Evolutionary conservation across 352 stramenopile genomes (phyloP), one percentile per base, ranked within the genome.

Genomic region (Elongisporangium undulatum): DNA sequence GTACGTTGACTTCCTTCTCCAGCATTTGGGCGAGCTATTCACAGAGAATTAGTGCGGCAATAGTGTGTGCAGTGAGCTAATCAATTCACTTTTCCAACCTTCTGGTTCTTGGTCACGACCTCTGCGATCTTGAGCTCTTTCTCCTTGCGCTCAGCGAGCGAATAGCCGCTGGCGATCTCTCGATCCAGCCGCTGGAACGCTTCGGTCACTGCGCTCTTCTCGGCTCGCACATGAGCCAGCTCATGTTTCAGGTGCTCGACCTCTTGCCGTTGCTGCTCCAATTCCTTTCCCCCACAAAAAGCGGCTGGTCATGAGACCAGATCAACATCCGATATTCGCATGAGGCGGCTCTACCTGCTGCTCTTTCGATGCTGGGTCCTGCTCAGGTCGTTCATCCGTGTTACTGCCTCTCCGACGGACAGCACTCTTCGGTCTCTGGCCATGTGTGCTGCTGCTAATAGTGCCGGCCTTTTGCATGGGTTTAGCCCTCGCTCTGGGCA

Each of bases 121-220:
- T 89, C 79, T 1, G 69, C 67, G 58, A 89, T 89, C 45, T 71
- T 71, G 34, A 86, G 55, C 39, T 89, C 79, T 24, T 89, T 89
- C 55, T 89, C 74, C 51, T 82, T 84, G 15, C 78, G 68, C 64
- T 88, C 78, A 4, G 56, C 54, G 26, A 89, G 70, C 29, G 82
- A 79, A 51, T 83, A 88, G 0, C 75, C 78, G 34, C 62, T 84
- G 21, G 54, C 66, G 49, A 85, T 77, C 53, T 89, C 79, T 34
- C 76, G 62, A 23, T 89, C 74, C 23, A 89, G 58, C 4, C 79
- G 66, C 22, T 67, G 72, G 45, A 89, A 89, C 5, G 79, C 75
- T 17, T 61, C 64, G 53, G 77, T 75, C 53, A 77, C 61, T 56
- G 66, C 79, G 16, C 34, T 59, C 54, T 79, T 86, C 59, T 82